Percentiles rank a stretch among this genome's conserved stretches.
Evolutionary conservation across 805 yeast genomes (phyloP).

Genomic region (Hanseniaspora lindneri): DNA sequence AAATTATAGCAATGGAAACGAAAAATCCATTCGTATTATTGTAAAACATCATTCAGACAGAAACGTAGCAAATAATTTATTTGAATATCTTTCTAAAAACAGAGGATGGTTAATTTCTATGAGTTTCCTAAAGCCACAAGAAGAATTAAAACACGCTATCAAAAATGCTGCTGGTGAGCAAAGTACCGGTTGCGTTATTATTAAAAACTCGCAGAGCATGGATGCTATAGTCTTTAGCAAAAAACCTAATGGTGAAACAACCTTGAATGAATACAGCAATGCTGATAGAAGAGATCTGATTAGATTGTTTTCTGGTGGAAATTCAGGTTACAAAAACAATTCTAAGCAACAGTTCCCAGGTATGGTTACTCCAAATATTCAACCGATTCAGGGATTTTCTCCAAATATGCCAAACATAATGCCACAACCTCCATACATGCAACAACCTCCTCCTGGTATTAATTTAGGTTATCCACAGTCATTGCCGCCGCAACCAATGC

Average conservation of each 20-base stretch:
- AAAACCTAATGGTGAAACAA: slow-evolving; percentile 57
- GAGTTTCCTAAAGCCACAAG: slow-evolving; percentile 34
- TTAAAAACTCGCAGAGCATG: slow-evolving; percentile 43
- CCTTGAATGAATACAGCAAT: slow-evolving; percentile 70
- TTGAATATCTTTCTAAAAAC: slow-evolving; percentile 31
- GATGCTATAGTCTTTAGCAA: slow-evolving; percentile 65
- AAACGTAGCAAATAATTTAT: slow-evolving; percentile 34
- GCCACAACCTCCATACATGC: slow-evolving; percentile 17
- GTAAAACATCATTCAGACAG: slow-evolving; percentile 38
- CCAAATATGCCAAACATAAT: slow-evolving; percentile 20
- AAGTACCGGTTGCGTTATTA: slow-evolving; percentile 54
- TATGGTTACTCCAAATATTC: slow-evolving; percentile 14
- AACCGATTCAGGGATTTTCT: slow-evolving; percentile 9
- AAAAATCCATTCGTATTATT: slow-evolving; percentile 34
- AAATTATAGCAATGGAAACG: slow-evolving; percentile 25
- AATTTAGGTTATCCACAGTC: slow-evolving; percentile 13
- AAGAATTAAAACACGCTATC: slow-evolving; percentile 37
- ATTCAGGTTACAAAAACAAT: slow-evolving; percentile 9
- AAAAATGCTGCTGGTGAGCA: slow-evolving; percentile 76
- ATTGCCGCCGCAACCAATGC: slow-evolving; percentile 19
- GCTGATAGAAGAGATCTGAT: slow-evolving; percentile 58
- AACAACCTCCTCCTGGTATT: background rate
- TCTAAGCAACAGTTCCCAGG: slow-evolving; percentile 18
- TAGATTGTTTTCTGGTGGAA: slow-evolving; percentile 25
- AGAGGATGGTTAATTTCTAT: slow-evolving; percentile 34